Evolutionary conservation across 2,329 filamentous ascomycete species (phyloP), one percentile per base, ranked within the genome.

Genomic region (Grosmannia huntii): DNA sequence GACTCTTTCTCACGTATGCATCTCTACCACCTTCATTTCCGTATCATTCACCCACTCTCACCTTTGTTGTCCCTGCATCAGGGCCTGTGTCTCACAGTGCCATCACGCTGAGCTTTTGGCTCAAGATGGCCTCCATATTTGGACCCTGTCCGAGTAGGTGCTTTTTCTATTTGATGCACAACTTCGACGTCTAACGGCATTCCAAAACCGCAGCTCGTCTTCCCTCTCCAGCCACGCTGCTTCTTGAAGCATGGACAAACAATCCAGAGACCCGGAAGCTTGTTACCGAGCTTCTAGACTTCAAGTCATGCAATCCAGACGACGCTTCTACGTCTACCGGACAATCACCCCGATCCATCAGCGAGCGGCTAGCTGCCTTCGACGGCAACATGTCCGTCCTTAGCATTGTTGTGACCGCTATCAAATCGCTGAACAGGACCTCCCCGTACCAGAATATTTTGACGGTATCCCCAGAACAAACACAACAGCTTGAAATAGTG

Each of bases 221-320:
- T 4, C 61, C 62, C 0, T 62, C 61, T 2, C 61, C 60, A 1
- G 57, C 61, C 2, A 48, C 60, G 1, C 28, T 50, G 5, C 60
- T 64, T 0, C 58, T 63, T 4, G 61, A 64, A 38, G 62, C 58
- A 19, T 64, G 62, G 62, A 61, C 59, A 1, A 59, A 33, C 53
- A 44, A 59, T 46, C 19, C 55, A 9, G 57, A 60, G 3, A 62
- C 58, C 5, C 44, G 52, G 21, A 57, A 57, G 5, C 59, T 62
- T 1, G 21, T 63, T 7, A 49, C 56, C 5, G 23, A 49, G 25
- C 58, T 64, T 19, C 21, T 54, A 6, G 53, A 25, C 9, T 12
- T 60, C n/a, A 41, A 51, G 49, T 1, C 25, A 27, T 11, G 41
- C 19, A 10, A 50, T 11, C 10, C 38, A 12, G 25, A n/a, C 23